phyloP scores from a whole-genome alignment of 2,329 filamentous ascomycete genomes.

The Ceratocystis diversiconidia region DNA sequence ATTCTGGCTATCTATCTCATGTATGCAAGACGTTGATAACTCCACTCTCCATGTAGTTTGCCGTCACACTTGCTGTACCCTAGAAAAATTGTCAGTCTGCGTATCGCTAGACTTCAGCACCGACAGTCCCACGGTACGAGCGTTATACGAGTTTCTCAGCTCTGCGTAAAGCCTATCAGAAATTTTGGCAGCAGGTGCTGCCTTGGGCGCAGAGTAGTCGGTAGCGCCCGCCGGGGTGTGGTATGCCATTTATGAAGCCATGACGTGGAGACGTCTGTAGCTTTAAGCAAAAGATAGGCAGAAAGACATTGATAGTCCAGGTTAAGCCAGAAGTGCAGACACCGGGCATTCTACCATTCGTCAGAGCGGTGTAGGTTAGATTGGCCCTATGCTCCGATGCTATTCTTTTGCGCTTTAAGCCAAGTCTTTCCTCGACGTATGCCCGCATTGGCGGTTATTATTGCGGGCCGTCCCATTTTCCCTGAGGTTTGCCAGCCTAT shows the following conservation, averaged over 20 bases:
- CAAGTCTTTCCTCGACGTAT: constrained; percentile 38
- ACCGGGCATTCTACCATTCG: constrained; percentile 33
- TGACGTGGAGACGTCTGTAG: constrained; percentile 47
- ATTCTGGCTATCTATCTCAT: constrained; percentile 16
- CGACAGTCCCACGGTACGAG: constrained; percentile 34
- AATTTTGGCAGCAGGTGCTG: constrained; percentile 39
- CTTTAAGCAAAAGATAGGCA: constrained; percentile 41
- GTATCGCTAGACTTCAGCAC: constrained; percentile 29
- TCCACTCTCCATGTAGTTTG: constrained; percentile 3
- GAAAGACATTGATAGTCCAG: constrained; percentile 40
- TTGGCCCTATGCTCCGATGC: constrained; percentile 25
- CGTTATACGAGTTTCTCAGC: constrained; percentile 37
- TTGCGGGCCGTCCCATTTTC: constrained; percentile 30
- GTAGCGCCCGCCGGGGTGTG: constrained; percentile 39
- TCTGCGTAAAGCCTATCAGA: constrained; percentile 43
- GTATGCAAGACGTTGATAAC: constrained; percentile 11
- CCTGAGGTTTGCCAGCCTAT: background rate
- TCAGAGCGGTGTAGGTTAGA: background rate
- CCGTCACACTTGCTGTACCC: constrained; percentile 16
- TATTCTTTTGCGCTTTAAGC: constrained; percentile 32
- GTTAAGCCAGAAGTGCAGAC: constrained; percentile 46
- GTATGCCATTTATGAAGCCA: constrained; percentile 40
- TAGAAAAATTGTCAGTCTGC: constrained; percentile 30
- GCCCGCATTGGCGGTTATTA: constrained; percentile 42
- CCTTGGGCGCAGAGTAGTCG: constrained; percentile 46